Evolutionary conservation across 371 early-diverging fungal genomes (phyloP), one percentile per base, ranked within the genome.

Genomic region (Dichotomocladium elegans): DNA sequence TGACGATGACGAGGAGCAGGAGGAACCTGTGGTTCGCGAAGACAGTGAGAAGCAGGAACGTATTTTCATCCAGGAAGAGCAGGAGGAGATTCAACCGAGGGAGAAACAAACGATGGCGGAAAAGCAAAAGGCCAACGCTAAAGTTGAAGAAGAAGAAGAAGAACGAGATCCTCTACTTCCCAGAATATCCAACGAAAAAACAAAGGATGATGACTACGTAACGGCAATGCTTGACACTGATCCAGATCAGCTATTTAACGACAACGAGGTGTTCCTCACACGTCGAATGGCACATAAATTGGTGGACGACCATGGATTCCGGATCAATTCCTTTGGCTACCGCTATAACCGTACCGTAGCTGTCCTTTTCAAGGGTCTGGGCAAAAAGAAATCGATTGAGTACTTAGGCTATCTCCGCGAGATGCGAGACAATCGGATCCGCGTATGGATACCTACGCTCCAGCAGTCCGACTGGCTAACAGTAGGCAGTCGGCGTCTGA

Each of bases 211-310:
- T 25, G 72, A 72, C 33, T 67, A 72, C 44, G 61, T 68, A 3
- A 61, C 53, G 19, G 57, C 57, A 3, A 63, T 62, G 12, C 41
- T 68, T 2, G 73, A 72, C 35, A 72, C 53, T 21, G 70, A 73
- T 41, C 69, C 69, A 22, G 31, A 57, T 2, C 74, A 73, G 27
- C 57, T 73, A 21, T 79, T 78, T 41, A 73, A 75, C 41, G 72
- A 78, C 3, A 79, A 69, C n/a, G 77, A 80, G 3, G 74, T 77
- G 0, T 79, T 77, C 34, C 63, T 81, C 50, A 81, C 83, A 0
- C 70, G 81, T 14, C 70, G 75, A 6, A 73, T 80, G 28, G 80
- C 77, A 3, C 67, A 60, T 29, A 58, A 75, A 8, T 42, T 83
- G n/a, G 47, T 52, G 1, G 78, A 73, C 29, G 62, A 70, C 15